Evolutionary conservation across 441 rosid species (phyloP), one percentile per base, ranked within the genome.

Genomic region (Gossypium schwendimanii): DNA sequence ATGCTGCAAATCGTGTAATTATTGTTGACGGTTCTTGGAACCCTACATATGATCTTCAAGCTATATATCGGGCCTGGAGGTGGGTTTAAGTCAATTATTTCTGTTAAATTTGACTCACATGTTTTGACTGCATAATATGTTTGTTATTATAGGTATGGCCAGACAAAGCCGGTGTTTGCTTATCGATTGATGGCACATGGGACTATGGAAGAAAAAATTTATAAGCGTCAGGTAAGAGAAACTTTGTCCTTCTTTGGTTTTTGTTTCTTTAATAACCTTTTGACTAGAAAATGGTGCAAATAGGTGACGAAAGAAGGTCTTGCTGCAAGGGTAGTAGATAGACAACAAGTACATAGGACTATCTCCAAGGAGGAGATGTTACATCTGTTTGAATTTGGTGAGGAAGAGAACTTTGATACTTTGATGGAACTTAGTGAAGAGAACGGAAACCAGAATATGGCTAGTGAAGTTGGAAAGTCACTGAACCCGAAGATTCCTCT

Each of bases 1-100:
- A 91, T 84, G 86, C 99, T 80, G 99, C 99, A 78, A 96, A 96
- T 79, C 98, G 97, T 73, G 99, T 96, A 31, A 81, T 96, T 78
- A 96, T 96, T 60, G 97, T 96, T 52, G 98, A 96, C 81, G 98
- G 99, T 71, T 96, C 99, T 61, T 96, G 99, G 99, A 96, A 96
- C 84, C 99, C 99, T 71, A 96, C 99, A 14, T 88, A 89, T 75
- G 99, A 96, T 86, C 96, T 96, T 81, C 99, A 96, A 82, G 98
- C 99, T 71, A 91, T 96, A 80, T 96, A 77, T 84, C 92, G 99
- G 52, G 97, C 98, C 52, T 96, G 99, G 99, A 90, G 99, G 99
- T 96, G 78, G 59, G 70, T 81, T 72, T 74, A 72, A 47, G 26
- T 66, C 28, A 18, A 66, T 6, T 24, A 26, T 65, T 62, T 73